Evolutionary conservation across 75 land plant genomes (phyloP).

Genomic region (Selaginella moellendorffii): DNA sequence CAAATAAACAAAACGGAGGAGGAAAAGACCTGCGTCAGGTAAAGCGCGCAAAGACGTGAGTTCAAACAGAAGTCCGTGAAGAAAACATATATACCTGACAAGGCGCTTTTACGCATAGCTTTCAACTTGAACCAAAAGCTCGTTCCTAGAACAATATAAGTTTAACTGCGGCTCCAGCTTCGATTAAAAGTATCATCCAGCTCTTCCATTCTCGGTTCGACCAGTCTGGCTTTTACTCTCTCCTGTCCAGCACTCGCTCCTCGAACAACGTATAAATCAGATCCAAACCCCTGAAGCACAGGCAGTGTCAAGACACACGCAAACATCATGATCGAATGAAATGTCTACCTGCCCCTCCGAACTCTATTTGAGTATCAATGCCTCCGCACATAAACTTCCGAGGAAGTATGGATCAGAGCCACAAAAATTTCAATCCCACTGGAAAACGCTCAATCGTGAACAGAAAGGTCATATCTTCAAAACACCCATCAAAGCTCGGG

Average conservation of each 20-base stretch:
- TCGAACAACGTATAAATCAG: constrained; percentile 76
- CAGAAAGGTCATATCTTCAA: too few relatives aligned
- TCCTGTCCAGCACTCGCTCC: constrained; percentile 87
- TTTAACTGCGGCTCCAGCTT: constrained; percentile 91
- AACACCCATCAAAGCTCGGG: too few relatives aligned
- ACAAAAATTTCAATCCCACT: too few relatives aligned
- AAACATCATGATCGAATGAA: background rate
- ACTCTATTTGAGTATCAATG: constrained; percentile 49
- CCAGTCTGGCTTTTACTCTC: constrained; percentile 52
- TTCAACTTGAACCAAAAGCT: constrained; percentile 40
- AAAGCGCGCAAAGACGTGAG: too few relatives aligned
- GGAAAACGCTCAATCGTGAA: too few relatives aligned
- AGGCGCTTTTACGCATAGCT: constrained; percentile 55
- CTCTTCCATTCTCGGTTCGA: constrained; percentile 46
- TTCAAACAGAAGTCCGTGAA: background rate
- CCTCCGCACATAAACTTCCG: constrained; percentile 69
- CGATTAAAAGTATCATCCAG: constrained; percentile 52
- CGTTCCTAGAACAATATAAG: constrained; percentile 64
- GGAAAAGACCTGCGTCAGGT: constrained; percentile 51
- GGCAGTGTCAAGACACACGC: background rate
- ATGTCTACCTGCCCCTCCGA: constrained; percentile 80
- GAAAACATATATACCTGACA: constrained; percentile 48
- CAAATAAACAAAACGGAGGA: background rate
- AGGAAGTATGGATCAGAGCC: too few relatives aligned
- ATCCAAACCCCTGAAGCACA: constrained; percentile 52